Base-by-base conservation (phyloP, 345 rosid genomes). In the Linum usitatissimum region DNA sequence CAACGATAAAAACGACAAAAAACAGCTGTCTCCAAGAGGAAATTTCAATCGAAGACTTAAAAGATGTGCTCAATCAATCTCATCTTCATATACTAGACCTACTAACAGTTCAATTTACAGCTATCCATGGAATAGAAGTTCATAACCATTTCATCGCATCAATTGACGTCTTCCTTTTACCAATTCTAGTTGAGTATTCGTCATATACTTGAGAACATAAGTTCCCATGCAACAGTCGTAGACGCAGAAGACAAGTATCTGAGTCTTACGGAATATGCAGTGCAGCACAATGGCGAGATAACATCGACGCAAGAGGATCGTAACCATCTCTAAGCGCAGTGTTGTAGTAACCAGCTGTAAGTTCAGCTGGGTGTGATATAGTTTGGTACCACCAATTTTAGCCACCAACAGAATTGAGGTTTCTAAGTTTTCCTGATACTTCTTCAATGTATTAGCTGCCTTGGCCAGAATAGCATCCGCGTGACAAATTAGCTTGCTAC, bases 251-350 rank as follows among this genome's bases (percentile, higher is more conserved):
- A 15, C 51, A 45, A 45, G 51, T 45, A 45, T 45, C 51, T 1
- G 60, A 39, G 61, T 63, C 84, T 74, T 75, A 84, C 82, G 82
- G 78, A 57, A 84, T 75, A 68, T 84, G 81, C 73, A 84, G 67
- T 71, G 88, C 84, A 62, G 88, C 84, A 70, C 84, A 82, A 76
- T 84, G 81, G 63, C 85, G 86, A 67, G 88, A 84, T 68, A 84
- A 69, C 66, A 84, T 74, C 23, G 84, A 77, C 60, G 77, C 82
- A 30, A 81, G 78, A 58, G 82, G 82, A 72, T 84, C 88, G 68
- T 84, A 84, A 65, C 86, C 88, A 70, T 84, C 82, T 61, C 82
- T 79, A 49, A 76, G 71, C 59, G 79, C 82, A 4, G 84, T 81
- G 70, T 84, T 84, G 76, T 81, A 84, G 75, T 84, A 81, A 60